phyloP scores from a whole-genome alignment of 345 rosid species.

The Gossypium rotundifolium region DNA sequence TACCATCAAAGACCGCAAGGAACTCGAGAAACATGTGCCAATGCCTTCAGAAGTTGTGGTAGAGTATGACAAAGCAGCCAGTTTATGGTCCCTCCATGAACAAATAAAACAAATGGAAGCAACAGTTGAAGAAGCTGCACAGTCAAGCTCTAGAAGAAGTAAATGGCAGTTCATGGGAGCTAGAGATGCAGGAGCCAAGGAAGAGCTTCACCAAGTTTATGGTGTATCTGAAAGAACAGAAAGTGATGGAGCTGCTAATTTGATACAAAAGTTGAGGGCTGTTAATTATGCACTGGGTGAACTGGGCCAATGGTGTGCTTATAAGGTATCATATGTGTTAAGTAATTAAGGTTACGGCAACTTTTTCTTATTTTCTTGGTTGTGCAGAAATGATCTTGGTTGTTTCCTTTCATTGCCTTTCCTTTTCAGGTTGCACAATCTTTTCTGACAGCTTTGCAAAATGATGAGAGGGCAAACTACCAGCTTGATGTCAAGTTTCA shows the following conservation, averaged over 20 bases:
- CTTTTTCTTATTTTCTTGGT: conserved; percentile 8
- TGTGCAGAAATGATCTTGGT: background rate
- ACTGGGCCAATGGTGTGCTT: conserved; percentile 99
- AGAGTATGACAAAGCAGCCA: conserved; percentile 93
- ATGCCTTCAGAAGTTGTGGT: conserved; percentile 90
- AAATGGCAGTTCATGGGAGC: conserved; percentile 99
- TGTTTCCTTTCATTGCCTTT: background rate
- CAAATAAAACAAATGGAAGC: conserved; percentile 82
- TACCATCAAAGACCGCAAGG: conserved; percentile 91
- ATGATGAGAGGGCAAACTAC: conserved; percentile 86
- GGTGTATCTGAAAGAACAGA: conserved; percentile 98
- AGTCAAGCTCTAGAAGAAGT: conserved; percentile 75
- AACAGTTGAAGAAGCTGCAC: conserved; percentile 93
- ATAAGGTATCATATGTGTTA: conserved; percentile 51
- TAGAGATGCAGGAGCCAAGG: conserved; percentile 97
- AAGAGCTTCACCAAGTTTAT: conserved; percentile 88
- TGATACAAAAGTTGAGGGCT: conserved; percentile 91
- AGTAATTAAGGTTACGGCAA: background rate
- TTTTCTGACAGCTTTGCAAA: conserved; percentile 83
- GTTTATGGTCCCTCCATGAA: conserved; percentile 93
- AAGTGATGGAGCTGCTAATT: conserved; percentile 95
- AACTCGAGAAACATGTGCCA: conserved; percentile 92
- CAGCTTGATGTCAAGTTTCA: conserved; percentile 96
- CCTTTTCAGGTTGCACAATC: conserved; percentile 80
- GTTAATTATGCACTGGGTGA: conserved; percentile 89